Percentiles rank a stretch among this genome's conserved stretches.
phyloP scores from a whole-genome alignment of 202 grass and related monocot genomes.

The Elaeis oleifera region DNA sequence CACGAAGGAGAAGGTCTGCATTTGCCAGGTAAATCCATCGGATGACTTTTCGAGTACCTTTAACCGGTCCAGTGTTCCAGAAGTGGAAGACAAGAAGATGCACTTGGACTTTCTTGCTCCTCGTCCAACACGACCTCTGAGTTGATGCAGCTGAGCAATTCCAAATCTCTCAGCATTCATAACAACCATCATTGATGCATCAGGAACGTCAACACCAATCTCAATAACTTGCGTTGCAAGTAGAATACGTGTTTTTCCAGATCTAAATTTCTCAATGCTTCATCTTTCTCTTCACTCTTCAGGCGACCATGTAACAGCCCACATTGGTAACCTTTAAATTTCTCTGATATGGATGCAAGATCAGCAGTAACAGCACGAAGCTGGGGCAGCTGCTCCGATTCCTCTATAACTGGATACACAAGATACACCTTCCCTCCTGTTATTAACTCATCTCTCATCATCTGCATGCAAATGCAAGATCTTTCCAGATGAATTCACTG shows the following conservation, averaged over 20 bases:
- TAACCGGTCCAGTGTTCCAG: conserved; percentile 43
- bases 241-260: conserved; percentile 60
- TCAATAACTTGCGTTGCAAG: conserved; percentile 88
- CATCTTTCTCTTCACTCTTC: conserved; percentile 58
- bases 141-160: conserved; percentile 85
- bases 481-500: not conserved
- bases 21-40: conserved; percentile 85
- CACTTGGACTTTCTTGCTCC: conserved; percentile 74
- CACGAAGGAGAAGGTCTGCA: conserved; percentile 72
- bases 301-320: conserved; percentile 84
- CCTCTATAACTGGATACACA: conserved; percentile 81
- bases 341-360: conserved; percentile 49
- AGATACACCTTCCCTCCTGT: conserved; percentile 79
- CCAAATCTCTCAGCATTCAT: conserved; percentile 91
- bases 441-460: conserved; percentile 74
- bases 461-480: conserved; percentile 30
- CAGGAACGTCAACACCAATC: conserved; percentile 86
- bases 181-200: conserved; percentile 93
- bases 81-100: conserved; percentile 57
- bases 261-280: conserved; percentile 66
- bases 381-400: conserved; percentile 74
- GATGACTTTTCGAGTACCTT: conserved; percentile 76
- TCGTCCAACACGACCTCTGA: conserved; percentile 77
- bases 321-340: conserved; percentile 64
- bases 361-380: conserved; percentile 64